Conservation (phyloP, 2,329 filamentous ascomycete genomes). For the Fusarium domesticum region DNA sequence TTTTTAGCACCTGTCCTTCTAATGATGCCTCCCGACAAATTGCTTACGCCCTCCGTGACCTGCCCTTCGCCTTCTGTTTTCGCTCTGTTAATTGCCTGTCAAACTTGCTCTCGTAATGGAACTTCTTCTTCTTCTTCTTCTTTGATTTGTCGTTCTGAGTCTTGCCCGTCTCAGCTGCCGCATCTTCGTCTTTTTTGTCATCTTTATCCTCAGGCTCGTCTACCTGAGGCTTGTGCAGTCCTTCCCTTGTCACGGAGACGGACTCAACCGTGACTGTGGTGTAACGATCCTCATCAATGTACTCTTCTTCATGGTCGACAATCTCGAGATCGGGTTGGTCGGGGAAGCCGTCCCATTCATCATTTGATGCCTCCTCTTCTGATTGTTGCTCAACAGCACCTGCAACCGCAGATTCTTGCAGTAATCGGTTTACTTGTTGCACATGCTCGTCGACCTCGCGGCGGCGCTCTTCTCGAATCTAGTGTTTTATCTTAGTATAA, state of each 20-base stretch:
- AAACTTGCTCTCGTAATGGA: conserved; percentile 85
- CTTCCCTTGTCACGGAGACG: conserved; percentile 74
- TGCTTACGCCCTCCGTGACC: conserved; percentile 11
- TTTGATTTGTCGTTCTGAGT: conserved; percentile 45
- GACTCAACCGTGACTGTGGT: conserved; percentile 93
- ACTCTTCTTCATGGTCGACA: conserved; percentile 84
- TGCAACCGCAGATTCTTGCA: conserved; percentile 56
- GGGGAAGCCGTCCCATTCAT: conserved; percentile 65
- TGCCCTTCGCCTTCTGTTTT: conserved; percentile 68
- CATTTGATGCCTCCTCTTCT: conserved; percentile 39
- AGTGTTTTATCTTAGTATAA: no score
- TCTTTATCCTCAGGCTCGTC: conserved; percentile 37
- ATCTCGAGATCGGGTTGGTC: conserved; percentile 49
- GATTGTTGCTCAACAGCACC: conserved; percentile 42
- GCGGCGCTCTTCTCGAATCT: conserved; percentile 83
- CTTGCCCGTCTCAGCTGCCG: background rate
- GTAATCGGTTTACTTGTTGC: conserved; percentile 66
- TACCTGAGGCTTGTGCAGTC: conserved; percentile 56
- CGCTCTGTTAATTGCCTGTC: conserved; percentile 73
- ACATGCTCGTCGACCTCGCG: conserved; percentile 81
- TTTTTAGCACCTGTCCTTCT: conserved; percentile 16
- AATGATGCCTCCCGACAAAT: conserved; percentile 9
- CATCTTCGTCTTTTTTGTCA: conserved; percentile 18
- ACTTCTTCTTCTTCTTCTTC: conserved; percentile 88
- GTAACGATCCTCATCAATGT: conserved; percentile 92